Percentiles rank a stretch among this genome's conserved stretches.
Evolutionary conservation across 192 early-diverging fungal species (phyloP).

Genomic region (Borealophlyctis nickersoniae): DNA sequence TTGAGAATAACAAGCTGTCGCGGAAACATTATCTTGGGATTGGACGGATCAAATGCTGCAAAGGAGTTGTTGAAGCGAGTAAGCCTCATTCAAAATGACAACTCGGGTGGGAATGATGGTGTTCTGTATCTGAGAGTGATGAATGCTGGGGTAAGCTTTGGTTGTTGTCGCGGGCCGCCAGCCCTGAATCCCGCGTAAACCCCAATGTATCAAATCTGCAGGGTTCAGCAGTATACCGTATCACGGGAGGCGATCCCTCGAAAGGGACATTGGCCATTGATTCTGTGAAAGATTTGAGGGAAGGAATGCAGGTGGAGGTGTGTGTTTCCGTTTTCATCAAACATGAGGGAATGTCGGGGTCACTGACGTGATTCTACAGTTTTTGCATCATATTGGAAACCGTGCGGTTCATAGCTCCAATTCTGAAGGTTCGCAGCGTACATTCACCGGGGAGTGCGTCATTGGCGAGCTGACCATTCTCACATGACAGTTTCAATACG

Average conservation of each 20-base stretch:
- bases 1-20: constrained; percentile 30
- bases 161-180: not conserved
- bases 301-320: constrained; percentile 30
- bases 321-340: not conserved
- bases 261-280: constrained; percentile 44
- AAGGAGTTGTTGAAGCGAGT: constrained; percentile 25
- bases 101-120: constrained; percentile 17
- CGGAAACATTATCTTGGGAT: constrained; percentile 36
- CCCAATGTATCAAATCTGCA: no score
- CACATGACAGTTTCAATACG: no score
- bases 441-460: no score
- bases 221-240: constrained; percentile 27
- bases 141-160: constrained; percentile 6
- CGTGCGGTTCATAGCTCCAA: no score
- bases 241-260: constrained; percentile 39
- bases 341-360: not conserved
- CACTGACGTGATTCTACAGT: no score
- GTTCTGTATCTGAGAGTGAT: constrained; percentile 25
- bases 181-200: no score
- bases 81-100: constrained; percentile 15
- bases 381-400: no score
- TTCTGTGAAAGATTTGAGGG: constrained; percentile 29
- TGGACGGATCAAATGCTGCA: constrained; percentile 32
- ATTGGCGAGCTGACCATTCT: no score
- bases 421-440: no score